Conservation (phyloP, 2,329 filamentous ascomycete species). For the Mariannaea sp. region DNA sequence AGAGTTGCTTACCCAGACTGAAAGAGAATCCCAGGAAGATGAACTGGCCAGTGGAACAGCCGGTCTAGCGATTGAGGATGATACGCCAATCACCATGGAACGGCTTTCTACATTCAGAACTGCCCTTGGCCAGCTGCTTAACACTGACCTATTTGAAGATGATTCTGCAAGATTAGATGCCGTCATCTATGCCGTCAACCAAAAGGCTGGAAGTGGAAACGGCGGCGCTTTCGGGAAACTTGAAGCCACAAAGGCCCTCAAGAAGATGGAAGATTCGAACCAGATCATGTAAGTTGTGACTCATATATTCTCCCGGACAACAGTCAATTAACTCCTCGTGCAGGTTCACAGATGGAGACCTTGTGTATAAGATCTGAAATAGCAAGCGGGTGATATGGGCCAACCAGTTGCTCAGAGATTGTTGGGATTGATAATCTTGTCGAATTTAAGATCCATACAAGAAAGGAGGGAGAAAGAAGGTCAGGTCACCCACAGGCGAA, state of each 20-base stretch:
- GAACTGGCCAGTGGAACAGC: constrained; percentile 51
- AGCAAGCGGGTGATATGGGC: constrained; percentile 1
- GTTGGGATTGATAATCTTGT: too few relatives aligned
- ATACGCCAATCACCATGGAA: constrained; percentile 59
- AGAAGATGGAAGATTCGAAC: constrained; percentile 80
- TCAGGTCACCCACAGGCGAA: not conserved
- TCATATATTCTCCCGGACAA: not conserved
- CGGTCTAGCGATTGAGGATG: constrained; percentile 48
- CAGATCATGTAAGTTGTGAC: constrained; percentile 80
- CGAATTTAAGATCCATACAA: too few relatives aligned
- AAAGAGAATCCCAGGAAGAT: constrained; percentile 50
- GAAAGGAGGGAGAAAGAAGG: constrained; percentile 6
- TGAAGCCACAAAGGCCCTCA: constrained; percentile 79
- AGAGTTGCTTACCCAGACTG: constrained; percentile 59
- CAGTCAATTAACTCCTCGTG: constrained; percentile 26
- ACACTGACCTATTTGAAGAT: constrained; percentile 81
- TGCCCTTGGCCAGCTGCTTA: constrained; percentile 81
- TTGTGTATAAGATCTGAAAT: constrained; percentile 70
- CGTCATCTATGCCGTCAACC: constrained; percentile 81
- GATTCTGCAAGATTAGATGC: constrained; percentile 78
- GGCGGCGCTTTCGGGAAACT: constrained; percentile 67
- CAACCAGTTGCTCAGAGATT: too few relatives aligned
- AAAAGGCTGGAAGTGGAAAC: constrained; percentile 58
- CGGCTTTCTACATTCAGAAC: constrained; percentile 78
- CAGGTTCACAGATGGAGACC: constrained; percentile 64